Percentiles rank a stretch among this genome's conserved stretches.
phyloP scores from a whole-genome alignment of 768 basidiomycete species.

The Mycena pura region DNA sequence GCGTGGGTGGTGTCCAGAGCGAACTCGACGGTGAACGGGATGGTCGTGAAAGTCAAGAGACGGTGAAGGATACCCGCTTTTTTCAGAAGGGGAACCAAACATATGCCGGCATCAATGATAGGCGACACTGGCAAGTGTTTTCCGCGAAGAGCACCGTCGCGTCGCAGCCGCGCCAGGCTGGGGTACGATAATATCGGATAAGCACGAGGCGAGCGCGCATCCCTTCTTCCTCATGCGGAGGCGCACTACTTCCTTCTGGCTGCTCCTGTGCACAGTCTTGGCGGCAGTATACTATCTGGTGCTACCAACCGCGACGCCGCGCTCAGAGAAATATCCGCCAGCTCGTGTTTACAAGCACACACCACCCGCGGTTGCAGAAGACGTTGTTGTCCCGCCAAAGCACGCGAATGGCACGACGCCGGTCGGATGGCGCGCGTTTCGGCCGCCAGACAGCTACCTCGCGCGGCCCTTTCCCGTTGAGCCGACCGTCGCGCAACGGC shows the following conservation, averaged over 20 bases:
- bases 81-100: no score
- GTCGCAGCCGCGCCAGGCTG: no score
- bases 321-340: background rate
- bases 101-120: no score
- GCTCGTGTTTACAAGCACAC: background rate
- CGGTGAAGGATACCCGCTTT: no score
- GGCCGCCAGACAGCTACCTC: slow-evolving; percentile 13
- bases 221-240: no score
- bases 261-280: background rate
- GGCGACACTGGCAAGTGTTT: no score
- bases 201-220: no score
- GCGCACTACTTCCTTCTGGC: background rate
- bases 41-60: no score
- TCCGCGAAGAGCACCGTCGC: no score
- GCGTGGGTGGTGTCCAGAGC: no score
- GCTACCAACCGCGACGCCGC: background rate
- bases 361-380: background rate
- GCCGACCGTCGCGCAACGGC: slow-evolving; percentile 10
- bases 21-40: no score
- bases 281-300: background rate
- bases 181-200: no score
- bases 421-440: slow-evolving; percentile 21
- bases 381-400: slow-evolving; percentile 13
- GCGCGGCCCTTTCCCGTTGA: background rate
- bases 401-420: slow-evolving; percentile 1